Base-by-base conservation (phyloP, 1,284 basidiomycete species). In the Microbotryum saponariae region DNA sequence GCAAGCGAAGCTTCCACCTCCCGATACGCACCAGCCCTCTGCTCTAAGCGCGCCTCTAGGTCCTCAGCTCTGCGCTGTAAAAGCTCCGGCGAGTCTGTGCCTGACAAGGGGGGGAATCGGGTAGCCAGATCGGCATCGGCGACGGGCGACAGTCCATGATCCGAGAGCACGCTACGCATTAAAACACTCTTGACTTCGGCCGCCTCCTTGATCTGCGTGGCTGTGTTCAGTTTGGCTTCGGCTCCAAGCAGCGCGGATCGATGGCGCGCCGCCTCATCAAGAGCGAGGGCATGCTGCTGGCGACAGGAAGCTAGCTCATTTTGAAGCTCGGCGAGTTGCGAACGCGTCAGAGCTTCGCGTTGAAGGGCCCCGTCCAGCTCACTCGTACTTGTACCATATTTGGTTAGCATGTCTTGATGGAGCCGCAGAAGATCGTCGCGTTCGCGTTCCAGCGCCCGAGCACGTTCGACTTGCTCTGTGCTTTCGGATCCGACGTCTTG, bases 151-250 rank as follows among this genome's bases (percentile, higher is more conserved):
- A 96, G 81, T 10, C 91, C 92, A 71, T 91, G 87, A 72, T 98
- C 96, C 49, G 85, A 83, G 58, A 97, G 82, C 73, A 96, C 86
- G 72, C 85, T 88, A 60, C 90, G 85, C 64, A 98, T 80, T 78
- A 91, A 86, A 44, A 81, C 82, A 64, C 89, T 78, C 67, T 89
- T 88, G 64, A 93, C 79, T 64, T 84, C 83, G 0, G 85, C 80
- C 61, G 91, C 88, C 6, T 87, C 81, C 2, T 84, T 80, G 51
- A 87, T 83, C 73, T 85, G 85, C 56, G 80, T 74, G 71, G 83
- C 85, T 59, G 88, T 85, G 48, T 79, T 80, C 50, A 90, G 76
- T 63, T 86, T 83, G 10, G 79, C 74, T 62, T 97, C 91, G 83
- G 72, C 86, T 85, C 68, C 85, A 83, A 42, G 21, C 4, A 63